Evolutionary conservation across 2,329 filamentous ascomycete species (phyloP), one percentile per base, ranked within the genome.

Genomic region (Diaporthe capsici): DNA sequence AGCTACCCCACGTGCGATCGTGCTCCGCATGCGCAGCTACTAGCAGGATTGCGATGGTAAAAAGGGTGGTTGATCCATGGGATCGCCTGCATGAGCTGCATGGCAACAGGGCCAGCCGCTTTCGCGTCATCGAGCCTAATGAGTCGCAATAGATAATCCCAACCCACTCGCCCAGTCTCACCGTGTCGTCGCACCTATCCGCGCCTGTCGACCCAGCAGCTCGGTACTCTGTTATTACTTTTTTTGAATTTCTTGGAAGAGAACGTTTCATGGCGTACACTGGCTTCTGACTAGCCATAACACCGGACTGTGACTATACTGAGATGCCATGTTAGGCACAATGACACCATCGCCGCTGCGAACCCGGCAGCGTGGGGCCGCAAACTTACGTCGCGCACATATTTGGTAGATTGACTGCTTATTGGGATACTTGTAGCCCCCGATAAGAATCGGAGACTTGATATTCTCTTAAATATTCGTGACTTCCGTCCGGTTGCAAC

Each of bases 61-160:
- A 22, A 22, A 68, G 25, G 63, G 31, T 51, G 39, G 63, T 68
- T 68, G 47, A 68, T 53, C 44, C 63, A 17, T 53, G 65, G 13
- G 65, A 42, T 68, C 65, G 65, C 31, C 65, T 22, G 65, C 65
- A 68, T 53, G 47, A 53, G 65, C 31, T 68, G 65, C 47, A 68
- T 68, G 31, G 47, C 47, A 20, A 68, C 65, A 68, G 65, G 65
- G 47, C 65, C 12, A 53, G 47, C 47, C 47, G 65, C 22, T 39
- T 58, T 73, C 42, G 37, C 74, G 74, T 73, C 68, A 75, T 75
- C 49, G 74, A 75, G 70, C 68, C 74, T 75, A 75, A 75, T 72
- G 37, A 65, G 25, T 72, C 68, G 73, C 73, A 65, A 75, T 72
- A 28, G 44, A 53, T 47, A 39, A 65, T 37, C 42, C 44, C 42